These are phyloP conservation scores for Sporothrix humicola DNA, from an alignment of 2,329 filamentous ascomycete genomes.

Conservation along the genomic window DNA sequence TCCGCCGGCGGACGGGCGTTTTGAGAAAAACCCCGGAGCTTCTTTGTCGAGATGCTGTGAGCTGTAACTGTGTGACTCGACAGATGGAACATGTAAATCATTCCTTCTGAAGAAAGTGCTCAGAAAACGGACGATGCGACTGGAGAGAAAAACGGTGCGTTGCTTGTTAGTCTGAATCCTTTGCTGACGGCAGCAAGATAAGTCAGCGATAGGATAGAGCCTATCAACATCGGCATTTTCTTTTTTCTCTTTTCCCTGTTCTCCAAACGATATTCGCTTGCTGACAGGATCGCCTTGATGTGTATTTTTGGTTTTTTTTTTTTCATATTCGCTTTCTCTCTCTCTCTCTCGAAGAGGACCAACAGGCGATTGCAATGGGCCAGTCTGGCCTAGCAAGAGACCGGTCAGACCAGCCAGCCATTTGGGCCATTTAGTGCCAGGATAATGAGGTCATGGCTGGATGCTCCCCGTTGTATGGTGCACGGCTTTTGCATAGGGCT, in stretches of 20 bases:
- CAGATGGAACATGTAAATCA: neutral
- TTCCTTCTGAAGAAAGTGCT: neutral
- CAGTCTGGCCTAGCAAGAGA: no score
- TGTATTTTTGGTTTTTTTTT: no score
- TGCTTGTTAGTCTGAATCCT: neutral
- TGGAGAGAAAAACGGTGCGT: slow-evolving; percentile 1
- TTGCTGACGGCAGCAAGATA: neutral
- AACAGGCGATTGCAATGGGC: no score
- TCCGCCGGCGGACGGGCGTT: slow-evolving; percentile 25
- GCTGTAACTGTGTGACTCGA: neutral
- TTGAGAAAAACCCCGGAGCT: neutral
- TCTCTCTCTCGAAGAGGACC: no score
- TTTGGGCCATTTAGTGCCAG: slow-evolving; percentile 18
- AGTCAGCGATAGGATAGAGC: neutral
- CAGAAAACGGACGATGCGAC: neutral
- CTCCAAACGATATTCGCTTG: no score
- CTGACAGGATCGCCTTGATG: no score
- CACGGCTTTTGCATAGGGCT: neutral
- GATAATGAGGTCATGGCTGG: slow-evolving; percentile 15
- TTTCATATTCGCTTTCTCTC: no score
- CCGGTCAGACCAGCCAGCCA: neutral
- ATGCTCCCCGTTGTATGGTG: neutral
- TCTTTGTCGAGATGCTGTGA: slow-evolving; percentile 11
- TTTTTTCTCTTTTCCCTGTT: no score
- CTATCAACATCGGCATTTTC: neutral